These are phyloP conservation scores for Heliamphora ciliata DNA, from an alignment of 179 eudicot genomes.

Conservation along the genomic window DNA sequence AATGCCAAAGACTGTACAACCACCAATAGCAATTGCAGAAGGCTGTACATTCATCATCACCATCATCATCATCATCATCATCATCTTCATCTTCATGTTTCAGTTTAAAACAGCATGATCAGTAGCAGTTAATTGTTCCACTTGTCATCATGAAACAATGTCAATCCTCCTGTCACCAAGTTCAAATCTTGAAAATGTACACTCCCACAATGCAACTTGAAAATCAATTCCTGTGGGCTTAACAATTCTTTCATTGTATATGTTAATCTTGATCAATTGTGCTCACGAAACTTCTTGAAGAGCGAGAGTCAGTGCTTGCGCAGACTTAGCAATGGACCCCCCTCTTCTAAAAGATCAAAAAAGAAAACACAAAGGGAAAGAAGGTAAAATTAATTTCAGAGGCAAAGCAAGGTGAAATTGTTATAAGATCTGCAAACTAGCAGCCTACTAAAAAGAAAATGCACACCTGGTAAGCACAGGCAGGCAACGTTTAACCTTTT, in stretches of 20 bases:
- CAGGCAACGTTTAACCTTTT: slow-evolving; percentile 64
- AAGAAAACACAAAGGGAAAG: background rate
- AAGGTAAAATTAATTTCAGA: no score
- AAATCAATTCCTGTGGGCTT: slow-evolving; percentile 8
- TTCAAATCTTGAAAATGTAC: background rate
- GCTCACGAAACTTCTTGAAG: slow-evolving; percentile 54
- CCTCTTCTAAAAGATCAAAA: slow-evolving; percentile 50
- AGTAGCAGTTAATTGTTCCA: background rate
- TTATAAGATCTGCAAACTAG: slow-evolving; percentile 7
- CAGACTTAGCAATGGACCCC: slow-evolving; percentile 77
- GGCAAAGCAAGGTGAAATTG: background rate
- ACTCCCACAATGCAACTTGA: background rate
- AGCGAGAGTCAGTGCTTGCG: slow-evolving; percentile 75
- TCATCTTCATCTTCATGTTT: slow-evolving; percentile 9
- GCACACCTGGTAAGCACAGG: slow-evolving; percentile 71
- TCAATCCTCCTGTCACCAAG: background rate
- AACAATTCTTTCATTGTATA: slow-evolving; percentile 6
- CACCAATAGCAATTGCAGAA: background rate
- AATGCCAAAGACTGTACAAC: slow-evolving; percentile 1
- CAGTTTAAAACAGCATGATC: background rate
- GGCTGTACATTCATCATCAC: background rate
- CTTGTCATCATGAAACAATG: background rate
- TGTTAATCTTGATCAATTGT: background rate
- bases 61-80: no score
- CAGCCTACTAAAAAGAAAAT: slow-evolving; percentile 6